Base-by-base conservation (phyloP, 2,329 filamentous ascomycete genomes). In the Uncinocarpus reesii region DNA sequence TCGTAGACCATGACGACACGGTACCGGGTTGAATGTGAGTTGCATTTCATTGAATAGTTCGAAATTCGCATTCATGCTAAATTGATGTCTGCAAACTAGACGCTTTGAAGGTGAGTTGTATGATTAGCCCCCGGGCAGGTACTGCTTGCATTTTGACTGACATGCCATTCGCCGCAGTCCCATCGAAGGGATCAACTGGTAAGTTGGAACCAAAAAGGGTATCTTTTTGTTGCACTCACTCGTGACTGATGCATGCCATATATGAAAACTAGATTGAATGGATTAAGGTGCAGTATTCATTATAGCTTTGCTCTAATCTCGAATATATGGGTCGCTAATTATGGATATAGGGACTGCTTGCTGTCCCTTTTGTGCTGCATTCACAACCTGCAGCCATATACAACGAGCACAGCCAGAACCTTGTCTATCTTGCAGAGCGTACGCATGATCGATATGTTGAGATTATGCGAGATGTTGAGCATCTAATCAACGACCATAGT, bases 341-440 rank as follows among this genome's bases (percentile, higher is more conserved):
- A n/a, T n/a, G n/a, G n/a, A n/a, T n/a, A n/a, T 70, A 65, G 86
- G 84, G 32, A 77, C 96, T 3, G 31, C 74, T 96, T 10, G 92
- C 92, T 1, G 90, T 96, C 0, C 92, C 92, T 0, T 98, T 98
- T 63, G 90, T 98, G 32, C 78, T 98, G 47, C 88, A 95, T 65
- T 95, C 90, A 1, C 89, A 96, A 63, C 92, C 92, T 2, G 93
- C 87, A 1, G 87, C 87, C 16, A 79, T 88, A 35, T 88, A 90
- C 59, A 83, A 89, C 55, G 74, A 78, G 49, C 75, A 80, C 57
- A 78, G 78, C 52, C 72, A 77, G 47, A 62, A 74, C 48, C 77
- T 90, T 43, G 71, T 76, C 37, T 76, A 81, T 50, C 88, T 90
- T 73, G 85, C 86, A 3, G 78, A 79, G 50, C 83, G 86, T 60